Base-by-base conservation (phyloP, 148 eudicot species). In the Heliosperma pusillum region DNA sequence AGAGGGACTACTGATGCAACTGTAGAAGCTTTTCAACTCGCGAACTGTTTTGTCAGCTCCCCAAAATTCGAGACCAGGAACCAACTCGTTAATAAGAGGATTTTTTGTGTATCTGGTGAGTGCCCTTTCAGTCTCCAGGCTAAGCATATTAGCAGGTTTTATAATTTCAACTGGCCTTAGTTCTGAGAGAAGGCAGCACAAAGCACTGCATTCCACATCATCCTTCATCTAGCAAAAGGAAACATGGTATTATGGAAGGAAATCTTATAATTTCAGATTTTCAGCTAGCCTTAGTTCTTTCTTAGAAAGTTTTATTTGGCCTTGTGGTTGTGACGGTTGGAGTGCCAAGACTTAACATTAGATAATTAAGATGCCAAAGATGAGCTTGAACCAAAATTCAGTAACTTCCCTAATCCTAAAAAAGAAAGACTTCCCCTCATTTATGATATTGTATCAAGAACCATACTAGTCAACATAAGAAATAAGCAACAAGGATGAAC, bases 151-250 rank as follows among this genome's bases (percentile, higher is more conserved):
- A 64, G 88, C 86, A 76, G 99, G 99, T 82, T 92, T 96, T 53
- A 92, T 77, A 67, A 92, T 89, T 87, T 96, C 99, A 59, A 89
- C 99, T 16, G 99, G 99, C 76, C 97, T 89, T 73, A 93, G 71
- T 80, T 92, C 97, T 69, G 94, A 88, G 68, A 96, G 77, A 65
- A 96, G 80, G 79, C 91, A 89, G 77, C 94, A 83, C 76, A 96
- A 84, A 52, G 88, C 83, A 82, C 88, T 92, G 88, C 97, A 90
- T 76, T 92, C 99, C 36, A 78, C 73, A 82, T 96, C 97, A 85
- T 96, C 99, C 83, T 77, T 84, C 66, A 92, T 88, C 99, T 96
- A 93, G 29, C 78, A 40, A 70, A 29, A 79, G 15, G 29, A 66
- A 84, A 78, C 45, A 20, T 40, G 9, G 40, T 55, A 15, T 15